A percentile compares a stretch with the other conserved stretches of the same genome.
Conservation (phyloP, 2,329 filamentous ascomycete genomes). For the Rhynchosporium secalis region DNA sequence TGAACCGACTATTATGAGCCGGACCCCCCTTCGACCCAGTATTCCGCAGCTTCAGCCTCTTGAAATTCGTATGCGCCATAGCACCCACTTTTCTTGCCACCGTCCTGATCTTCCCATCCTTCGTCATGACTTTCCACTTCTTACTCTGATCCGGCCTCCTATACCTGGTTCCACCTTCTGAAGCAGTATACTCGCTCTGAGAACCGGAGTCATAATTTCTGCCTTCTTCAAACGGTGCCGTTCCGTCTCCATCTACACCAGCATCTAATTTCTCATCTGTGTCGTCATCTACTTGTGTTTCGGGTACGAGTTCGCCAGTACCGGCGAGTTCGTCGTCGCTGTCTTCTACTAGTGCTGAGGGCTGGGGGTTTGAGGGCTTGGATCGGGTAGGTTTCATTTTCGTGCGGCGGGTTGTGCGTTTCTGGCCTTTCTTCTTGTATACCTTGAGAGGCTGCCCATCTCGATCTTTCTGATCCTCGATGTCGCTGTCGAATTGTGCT, state of each 20-base stretch:
- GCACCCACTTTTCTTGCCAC: conserved; percentile 61
- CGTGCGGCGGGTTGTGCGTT: conserved; percentile 69
- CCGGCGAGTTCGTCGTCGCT: conserved; percentile 39
- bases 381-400: conserved; percentile 60
- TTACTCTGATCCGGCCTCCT: conserved; percentile 37
- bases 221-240: conserved; percentile 26
- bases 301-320: conserved; percentile 24
- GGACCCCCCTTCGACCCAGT: conserved; percentile 62
- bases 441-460: conserved; percentile 60
- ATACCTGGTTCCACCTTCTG: conserved; percentile 40
- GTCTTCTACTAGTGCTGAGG: conserved; percentile 43
- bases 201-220: conserved; percentile 39
- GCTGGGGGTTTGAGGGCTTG: conserved; percentile 45
- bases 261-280: not conserved
- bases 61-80: conserved; percentile 66
- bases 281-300: conserved; percentile 29
- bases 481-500: conserved; percentile 54
- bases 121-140: conserved; percentile 32
- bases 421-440: conserved; percentile 83
- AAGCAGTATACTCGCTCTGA: conserved; percentile 40
- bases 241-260: conserved; percentile 16
- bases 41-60: conserved; percentile 63
- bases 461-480: conserved; percentile 49
- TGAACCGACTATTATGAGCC: conserved; percentile 57
- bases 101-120: conserved; percentile 50